These are phyloP conservation scores for Postia placenta DNA, from an alignment of 768 basidiomycete species.

Conservation along the genomic window DNA sequence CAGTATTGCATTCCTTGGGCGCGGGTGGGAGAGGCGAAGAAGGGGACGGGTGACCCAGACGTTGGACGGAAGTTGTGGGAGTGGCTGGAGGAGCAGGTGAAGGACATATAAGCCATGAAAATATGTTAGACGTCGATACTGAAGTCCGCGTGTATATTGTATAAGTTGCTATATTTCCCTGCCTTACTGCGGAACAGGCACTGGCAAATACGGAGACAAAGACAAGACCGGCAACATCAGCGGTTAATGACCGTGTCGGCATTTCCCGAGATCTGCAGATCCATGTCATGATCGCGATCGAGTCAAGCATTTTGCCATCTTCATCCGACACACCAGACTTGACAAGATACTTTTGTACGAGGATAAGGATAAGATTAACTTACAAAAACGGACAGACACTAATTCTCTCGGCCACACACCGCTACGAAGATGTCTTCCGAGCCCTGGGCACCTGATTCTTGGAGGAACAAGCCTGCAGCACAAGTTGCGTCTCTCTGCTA, in stretches of 20 bases:
- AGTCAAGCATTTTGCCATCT: neutral
- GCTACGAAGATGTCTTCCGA: neutral
- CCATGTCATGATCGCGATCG: neutral
- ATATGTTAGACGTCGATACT: neutral
- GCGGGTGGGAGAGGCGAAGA: slow-evolving; percentile 12
- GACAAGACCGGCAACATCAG: too few species aligned
- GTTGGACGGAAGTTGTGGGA: slow-evolving; percentile 23
- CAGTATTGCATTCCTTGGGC: slow-evolving; percentile 27
- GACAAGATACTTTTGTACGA: too few species aligned
- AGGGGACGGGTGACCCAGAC: slow-evolving; percentile 16
- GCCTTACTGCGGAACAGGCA: too few species aligned
- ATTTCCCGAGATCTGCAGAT: neutral
- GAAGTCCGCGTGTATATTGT: too few species aligned
- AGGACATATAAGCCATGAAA: slow-evolving; percentile 7
- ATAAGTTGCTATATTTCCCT: too few species aligned
- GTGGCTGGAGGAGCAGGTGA: slow-evolving; percentile 25
- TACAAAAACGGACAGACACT: too few species aligned
- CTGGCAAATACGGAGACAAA: too few species aligned
- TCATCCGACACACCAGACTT: too few species aligned
- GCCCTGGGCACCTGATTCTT: slow-evolving; percentile 70
- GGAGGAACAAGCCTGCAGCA: slow-evolving; percentile 70
- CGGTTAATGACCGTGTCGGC: too few species aligned
- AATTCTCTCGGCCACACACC: too few species aligned
- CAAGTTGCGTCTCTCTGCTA: slow-evolving; percentile 42
- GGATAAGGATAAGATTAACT: too few species aligned